These are phyloP conservation scores for Trypanosoma conorhini DNA, from an alignment of 208 protist species.

Conservation along the genomic window DNA sequence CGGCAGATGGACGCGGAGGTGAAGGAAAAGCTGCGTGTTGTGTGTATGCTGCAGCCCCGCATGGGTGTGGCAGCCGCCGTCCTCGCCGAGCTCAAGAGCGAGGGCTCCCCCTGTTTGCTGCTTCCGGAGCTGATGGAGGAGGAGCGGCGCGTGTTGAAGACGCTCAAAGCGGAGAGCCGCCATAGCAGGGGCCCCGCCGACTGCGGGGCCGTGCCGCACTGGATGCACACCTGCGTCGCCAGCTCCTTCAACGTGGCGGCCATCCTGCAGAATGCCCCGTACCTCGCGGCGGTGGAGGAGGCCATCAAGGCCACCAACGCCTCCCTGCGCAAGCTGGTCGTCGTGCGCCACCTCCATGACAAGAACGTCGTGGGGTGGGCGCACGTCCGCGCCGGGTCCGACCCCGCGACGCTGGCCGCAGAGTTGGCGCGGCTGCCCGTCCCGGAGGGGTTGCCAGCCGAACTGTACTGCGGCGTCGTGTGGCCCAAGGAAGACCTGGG, in stretches of 20 bases:
- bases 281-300: conserved; percentile 62
- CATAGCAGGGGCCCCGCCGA: conserved; percentile 54
- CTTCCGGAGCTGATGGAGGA: conserved; percentile 70
- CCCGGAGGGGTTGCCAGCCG: conserved; percentile 24
- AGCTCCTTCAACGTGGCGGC: conserved; percentile 71
- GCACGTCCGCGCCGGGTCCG: conserved; percentile 43
- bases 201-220: conserved; percentile 52
- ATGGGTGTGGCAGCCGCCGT: conserved; percentile 38
- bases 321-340: conserved; percentile 41
- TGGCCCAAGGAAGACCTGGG: conserved; percentile 64
- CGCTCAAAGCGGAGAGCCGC: conserved; percentile 53
- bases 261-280: conserved; percentile 35
- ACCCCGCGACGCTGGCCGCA: conserved; percentile 33
- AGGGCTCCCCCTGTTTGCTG: conserved; percentile 36
- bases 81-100: conserved; percentile 51
- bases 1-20: conserved; percentile 60
- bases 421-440: conserved; percentile 29
- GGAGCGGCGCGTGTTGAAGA: conserved; percentile 56
- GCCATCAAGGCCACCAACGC: conserved; percentile 32
- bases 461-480: conserved; percentile 39
- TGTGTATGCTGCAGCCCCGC: conserved; percentile 60
- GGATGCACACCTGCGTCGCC: conserved; percentile 54
- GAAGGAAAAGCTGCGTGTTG: conserved; percentile 40
- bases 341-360: conserved; percentile 28
- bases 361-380: conserved; percentile 50